Evolutionary conservation across 495 filamentous ascomycete genomes (phyloP), one percentile per base, ranked within the genome.

Genomic region (Tuber brumale): DNA sequence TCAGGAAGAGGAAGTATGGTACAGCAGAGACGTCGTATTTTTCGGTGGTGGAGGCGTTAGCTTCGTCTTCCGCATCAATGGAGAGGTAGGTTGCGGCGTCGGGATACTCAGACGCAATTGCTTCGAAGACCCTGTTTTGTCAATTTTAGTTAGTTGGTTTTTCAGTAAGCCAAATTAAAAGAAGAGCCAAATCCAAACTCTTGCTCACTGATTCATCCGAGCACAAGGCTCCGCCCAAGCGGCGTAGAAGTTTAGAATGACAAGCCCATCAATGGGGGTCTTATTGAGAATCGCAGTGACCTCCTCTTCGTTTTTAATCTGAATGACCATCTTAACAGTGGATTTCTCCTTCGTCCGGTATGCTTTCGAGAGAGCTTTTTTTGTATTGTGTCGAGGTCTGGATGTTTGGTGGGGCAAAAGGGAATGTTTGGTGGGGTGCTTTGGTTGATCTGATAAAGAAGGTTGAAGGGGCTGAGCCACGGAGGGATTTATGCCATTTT

Each of bases 171-270:
- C 10, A 21, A 37, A 21, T 21, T 27, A 27, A n/a, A 31, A 39
- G 51, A 61, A 27, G 27, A 35, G 27, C 27, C 14, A 66, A 66
- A 66, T 66, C 57, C 27, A 7, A 35, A 27, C 27, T 35, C 14
- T 31, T 70, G 14, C 45, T 46, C 48, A 82, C 79, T 77, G 35
- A 48, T 89, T 88, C 94, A 97, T 97, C 85, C 97, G 94, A 73
- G 91, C 88, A 86, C 95, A 98, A 19, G 94, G 95, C 43, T 92
- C 93, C n/a, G 96, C 95, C 95, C 96, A 98, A 81, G 94, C 91
- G 0, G 96, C 92, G 85, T 97, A 91, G 86, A 98, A 98, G 84
- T 94, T 97, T 80, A 97, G 88, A 80, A 97, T 89, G 71, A 92
- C 85, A 48, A 97, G 88, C 18, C 91, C 87, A 9, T 90, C 87